Evolutionary conservation across 2,329 filamentous ascomycete genomes (phyloP), one percentile per base, ranked within the genome.

Genomic region (Fusarium virguliforme): DNA sequence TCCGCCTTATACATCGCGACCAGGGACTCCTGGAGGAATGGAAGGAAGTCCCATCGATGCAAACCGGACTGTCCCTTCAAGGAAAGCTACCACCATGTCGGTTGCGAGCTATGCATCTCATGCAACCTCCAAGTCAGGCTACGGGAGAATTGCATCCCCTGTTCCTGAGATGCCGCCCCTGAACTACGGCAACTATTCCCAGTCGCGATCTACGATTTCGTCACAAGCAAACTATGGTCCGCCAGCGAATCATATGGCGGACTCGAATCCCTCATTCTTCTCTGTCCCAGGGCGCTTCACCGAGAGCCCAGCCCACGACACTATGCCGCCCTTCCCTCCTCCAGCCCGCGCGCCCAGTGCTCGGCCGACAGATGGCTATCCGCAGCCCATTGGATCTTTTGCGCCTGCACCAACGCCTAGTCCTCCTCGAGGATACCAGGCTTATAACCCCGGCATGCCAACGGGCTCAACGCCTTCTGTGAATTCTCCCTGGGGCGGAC

Each of bases 81-180:
- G 87, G 77, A 79, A 79, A 80, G 79, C 81, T 58, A 92, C 92
- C 0, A 84, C 86, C 67, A 82, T 83, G 18, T 91, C 91, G 0
- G 81, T 81, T 32, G 83, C 83, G n/a, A 92, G 86, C 76, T 91
- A 89, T 85, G 87, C 85, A 12, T 90, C 91, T 3, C 88, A 91
- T 66, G 86, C 88, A 8, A 89, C 92, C 1, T 84, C 94, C 6
- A 80, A 92, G 38, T 81, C 83, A 65, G 89, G 90, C 22, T 86
- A 85, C 75, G 77, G 76, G 24, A 78, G 81, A 40, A 71, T 81
- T 7, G 76, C 77, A 5, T 83, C 83, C 1, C 81, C 81, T 3
- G 79, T 75, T 6, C 80, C 82, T 34, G 74, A 79, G 34, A 60
- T 84, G 10, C 79, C 82, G 13, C 64, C 69, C 4, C 8, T 77